phyloP scores from a whole-genome alignment of 768 basidiomycete genomes.

The Mycena galopus region DNA sequence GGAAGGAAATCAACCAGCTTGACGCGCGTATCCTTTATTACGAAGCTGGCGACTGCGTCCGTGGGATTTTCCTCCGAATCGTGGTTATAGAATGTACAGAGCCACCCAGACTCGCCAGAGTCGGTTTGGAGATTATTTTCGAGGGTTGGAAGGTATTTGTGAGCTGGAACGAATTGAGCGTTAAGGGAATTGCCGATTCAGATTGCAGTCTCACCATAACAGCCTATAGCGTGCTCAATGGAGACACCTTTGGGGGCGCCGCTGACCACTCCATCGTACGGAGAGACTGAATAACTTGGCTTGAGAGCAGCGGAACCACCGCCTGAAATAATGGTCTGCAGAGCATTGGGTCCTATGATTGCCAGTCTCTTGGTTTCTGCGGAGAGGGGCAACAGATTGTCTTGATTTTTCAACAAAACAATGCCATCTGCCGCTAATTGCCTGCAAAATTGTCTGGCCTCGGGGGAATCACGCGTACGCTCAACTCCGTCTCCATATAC shows the following conservation, averaged over 20 bases:
- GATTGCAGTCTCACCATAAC: slow-evolving; percentile 62
- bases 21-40: slow-evolving; percentile 70
- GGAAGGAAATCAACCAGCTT: slow-evolving; percentile 79
- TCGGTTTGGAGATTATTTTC: slow-evolving; percentile 68
- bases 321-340: slow-evolving; percentile 75
- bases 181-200: slow-evolving; percentile 4
- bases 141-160: slow-evolving; percentile 79
- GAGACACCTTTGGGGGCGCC: slow-evolving; percentile 63
- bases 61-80: slow-evolving; percentile 57
- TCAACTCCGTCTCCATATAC: slow-evolving; percentile 75
- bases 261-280: slow-evolving; percentile 70
- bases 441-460: slow-evolving; percentile 66
- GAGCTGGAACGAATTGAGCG: slow-evolving; percentile 52
- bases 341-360: slow-evolving; percentile 78
- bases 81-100: slow-evolving; percentile 73
- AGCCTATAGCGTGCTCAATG: slow-evolving; percentile 71
- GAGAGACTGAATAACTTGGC: slow-evolving; percentile 73
- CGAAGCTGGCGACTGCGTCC: slow-evolving; percentile 59
- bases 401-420: slow-evolving; percentile 76
- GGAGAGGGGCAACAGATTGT: slow-evolving; percentile 66
- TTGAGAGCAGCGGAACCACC: slow-evolving; percentile 85
- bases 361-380: slow-evolving; percentile 62
- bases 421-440: slow-evolving; percentile 71
- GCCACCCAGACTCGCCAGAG: slow-evolving; percentile 70
- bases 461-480: slow-evolving; percentile 65